These are phyloP conservation scores for Tulasnella sp. DNA, from an alignment of 768 basidiomycete species.

Conservation along the genomic window DNA sequence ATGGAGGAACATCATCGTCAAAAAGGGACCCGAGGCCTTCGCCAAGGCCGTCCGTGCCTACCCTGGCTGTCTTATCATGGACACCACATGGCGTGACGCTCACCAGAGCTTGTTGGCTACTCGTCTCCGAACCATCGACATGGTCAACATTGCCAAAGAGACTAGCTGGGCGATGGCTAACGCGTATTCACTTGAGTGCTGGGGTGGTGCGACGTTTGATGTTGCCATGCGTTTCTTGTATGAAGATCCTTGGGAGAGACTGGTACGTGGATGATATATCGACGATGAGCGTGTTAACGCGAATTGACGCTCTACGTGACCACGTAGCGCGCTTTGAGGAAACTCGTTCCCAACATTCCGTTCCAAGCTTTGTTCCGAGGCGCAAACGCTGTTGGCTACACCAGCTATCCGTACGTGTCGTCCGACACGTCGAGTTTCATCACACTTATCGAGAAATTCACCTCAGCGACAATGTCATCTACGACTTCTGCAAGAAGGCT, in stretches of 20 bases:
- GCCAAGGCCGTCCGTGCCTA: conserved; percentile 97
- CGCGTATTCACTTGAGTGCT: conserved; percentile 95
- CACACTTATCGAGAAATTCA: not conserved
- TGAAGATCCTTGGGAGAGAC: conserved; percentile 98
- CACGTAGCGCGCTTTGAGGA: conserved; percentile 73
- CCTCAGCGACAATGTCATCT: conserved; percentile 89
- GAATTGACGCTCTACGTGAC: not conserved
- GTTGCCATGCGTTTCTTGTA: conserved; percentile 99
- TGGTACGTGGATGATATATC: conserved; percentile 51
- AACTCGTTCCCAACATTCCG: conserved; percentile 96
- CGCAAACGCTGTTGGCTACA: conserved; percentile 98
- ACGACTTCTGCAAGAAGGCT: conserved; percentile 98
- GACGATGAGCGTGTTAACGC: not conserved
- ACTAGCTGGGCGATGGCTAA: conserved; percentile 92
- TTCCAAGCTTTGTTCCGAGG: conserved; percentile 97
- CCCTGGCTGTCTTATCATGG: conserved; percentile 92
- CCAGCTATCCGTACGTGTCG: conserved; percentile 79
- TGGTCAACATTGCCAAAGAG: conserved; percentile 97
- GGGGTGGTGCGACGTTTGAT: conserved; percentile 99
- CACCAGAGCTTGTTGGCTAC: conserved; percentile 98
- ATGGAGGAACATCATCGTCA: conserved; percentile 98
- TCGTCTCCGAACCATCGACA: conserved; percentile 89
- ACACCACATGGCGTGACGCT: conserved; percentile 99
- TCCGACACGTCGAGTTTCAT: not conserved
- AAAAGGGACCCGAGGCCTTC: conserved; percentile 95